Conservation (phyloP, 192 early-diverging fungal species). For the Coemansia sp. region DNA sequence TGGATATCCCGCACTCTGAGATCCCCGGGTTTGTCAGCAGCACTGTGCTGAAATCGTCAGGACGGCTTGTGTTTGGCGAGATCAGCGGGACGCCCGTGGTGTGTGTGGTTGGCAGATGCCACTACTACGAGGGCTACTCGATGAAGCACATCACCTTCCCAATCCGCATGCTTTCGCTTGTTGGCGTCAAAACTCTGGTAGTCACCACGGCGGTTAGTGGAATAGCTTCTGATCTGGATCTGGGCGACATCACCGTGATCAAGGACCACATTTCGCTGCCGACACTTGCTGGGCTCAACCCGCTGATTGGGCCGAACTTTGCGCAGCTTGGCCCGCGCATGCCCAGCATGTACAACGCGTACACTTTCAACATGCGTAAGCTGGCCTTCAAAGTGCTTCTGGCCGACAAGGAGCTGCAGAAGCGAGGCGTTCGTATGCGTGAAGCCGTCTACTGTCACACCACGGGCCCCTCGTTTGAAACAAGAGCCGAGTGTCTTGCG, state of each 20-base stretch:
- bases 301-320: slow-evolving; percentile 85
- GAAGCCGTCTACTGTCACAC: slow-evolving; percentile 85
- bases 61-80: slow-evolving; percentile 76
- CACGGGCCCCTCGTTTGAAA: slow-evolving; percentile 92
- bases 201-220: slow-evolving; percentile 89
- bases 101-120: slow-evolving; percentile 88
- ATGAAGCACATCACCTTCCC: slow-evolving; percentile 80
- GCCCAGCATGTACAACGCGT: slow-evolving; percentile 83
- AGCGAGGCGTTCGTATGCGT: slow-evolving; percentile 54
- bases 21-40: slow-evolving; percentile 85
- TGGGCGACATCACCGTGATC: slow-evolving; percentile 86
- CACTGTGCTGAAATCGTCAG: slow-evolving; percentile 54
- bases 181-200: slow-evolving; percentile 74
- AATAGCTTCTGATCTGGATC: slow-evolving; percentile 69
- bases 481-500: slow-evolving; percentile 77
- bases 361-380: slow-evolving; percentile 76
- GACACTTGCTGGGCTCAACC: slow-evolving; percentile 71
- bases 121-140: slow-evolving; percentile 88
- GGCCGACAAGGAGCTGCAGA: slow-evolving; percentile 30
- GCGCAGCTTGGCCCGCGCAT: slow-evolving; percentile 82
- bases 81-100: slow-evolving; percentile 71
- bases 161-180: slow-evolving; percentile 79
- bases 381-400: slow-evolving; percentile 58
- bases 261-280: slow-evolving; percentile 79
- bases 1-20: slow-evolving; percentile 71